These are phyloP conservation scores for Neonectria magnoliae DNA, from an alignment of 2,329 filamentous ascomycete genomes.

Conservation along the genomic window DNA sequence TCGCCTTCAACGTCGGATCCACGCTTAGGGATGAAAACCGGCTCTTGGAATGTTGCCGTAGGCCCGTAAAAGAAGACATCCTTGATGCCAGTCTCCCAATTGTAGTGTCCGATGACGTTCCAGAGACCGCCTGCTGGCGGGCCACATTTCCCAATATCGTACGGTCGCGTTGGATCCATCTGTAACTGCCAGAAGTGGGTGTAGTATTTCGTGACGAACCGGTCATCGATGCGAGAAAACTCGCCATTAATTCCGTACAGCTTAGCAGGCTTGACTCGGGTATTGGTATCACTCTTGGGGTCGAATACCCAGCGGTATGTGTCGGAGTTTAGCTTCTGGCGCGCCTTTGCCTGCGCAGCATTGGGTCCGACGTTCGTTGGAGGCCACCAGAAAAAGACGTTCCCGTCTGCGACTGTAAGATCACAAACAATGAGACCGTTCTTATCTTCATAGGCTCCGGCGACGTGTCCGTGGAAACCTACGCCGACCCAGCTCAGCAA, in stretches of 20 bases:
- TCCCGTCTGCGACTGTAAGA: slow-evolving; percentile 22
- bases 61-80: slow-evolving; percentile 12
- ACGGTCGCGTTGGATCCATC: slow-evolving; percentile 4
- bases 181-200: slow-evolving; percentile 22
- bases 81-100: slow-evolving; percentile 11
- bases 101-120: slow-evolving; percentile 20
- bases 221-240: slow-evolving; percentile 23
- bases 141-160: slow-evolving; percentile 12
- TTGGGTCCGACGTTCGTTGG: slow-evolving; percentile 2
- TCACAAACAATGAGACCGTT: slow-evolving; percentile 24
- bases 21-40: slow-evolving; percentile 12
- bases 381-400: slow-evolving; percentile 28
- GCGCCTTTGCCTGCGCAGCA: background rate
- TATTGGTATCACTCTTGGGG: slow-evolving; percentile 1
- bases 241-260: slow-evolving; percentile 17
- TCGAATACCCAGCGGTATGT: slow-evolving; percentile 19
- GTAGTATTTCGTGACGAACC: slow-evolving; percentile 17
- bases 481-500: background rate
- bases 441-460: slow-evolving; percentile 22
- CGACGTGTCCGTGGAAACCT: slow-evolving; percentile 29
- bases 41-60: slow-evolving; percentile 16
- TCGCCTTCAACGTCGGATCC: background rate
- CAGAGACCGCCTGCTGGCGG: slow-evolving; percentile 20
- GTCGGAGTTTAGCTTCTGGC: slow-evolving; percentile 14
- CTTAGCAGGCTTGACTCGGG: slow-evolving; percentile 4